These are phyloP conservation scores for Ormosia emarginata DNA, from an alignment of 306 rosid genomes.

Conservation along the genomic window DNA sequence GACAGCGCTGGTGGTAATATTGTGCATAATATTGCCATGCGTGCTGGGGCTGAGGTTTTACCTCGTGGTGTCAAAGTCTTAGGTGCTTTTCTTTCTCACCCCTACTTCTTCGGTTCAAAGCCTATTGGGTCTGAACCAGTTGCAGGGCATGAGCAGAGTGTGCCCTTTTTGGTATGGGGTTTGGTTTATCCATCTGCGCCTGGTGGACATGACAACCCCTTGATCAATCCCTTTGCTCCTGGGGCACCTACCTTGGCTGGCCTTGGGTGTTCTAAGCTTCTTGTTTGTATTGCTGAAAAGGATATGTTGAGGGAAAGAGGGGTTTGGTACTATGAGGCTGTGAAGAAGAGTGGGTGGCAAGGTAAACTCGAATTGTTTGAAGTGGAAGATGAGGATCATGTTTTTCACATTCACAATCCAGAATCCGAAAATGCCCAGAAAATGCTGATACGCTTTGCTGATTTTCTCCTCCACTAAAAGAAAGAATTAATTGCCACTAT, in stretches of 20 bases:
- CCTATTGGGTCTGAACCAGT: slow-evolving; percentile 11
- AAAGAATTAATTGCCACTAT: not conserved
- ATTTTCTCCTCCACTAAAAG: not conserved
- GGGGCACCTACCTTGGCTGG: slow-evolving; percentile 29
- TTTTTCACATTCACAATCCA: not conserved
- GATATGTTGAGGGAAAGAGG: slow-evolving; percentile 27
- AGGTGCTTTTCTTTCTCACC: slow-evolving; percentile 26
- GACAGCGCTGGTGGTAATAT: slow-evolving; percentile 37
- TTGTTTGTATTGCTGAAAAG: slow-evolving; percentile 18
- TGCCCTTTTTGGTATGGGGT: not conserved
- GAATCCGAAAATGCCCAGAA: not conserved
- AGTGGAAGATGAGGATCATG: slow-evolving; percentile 11
- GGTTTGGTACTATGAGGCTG: slow-evolving; percentile 13
- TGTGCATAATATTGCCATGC: slow-evolving; percentile 21
- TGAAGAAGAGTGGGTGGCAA: slow-evolving; percentile 26
- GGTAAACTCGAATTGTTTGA: slow-evolving; percentile 16
- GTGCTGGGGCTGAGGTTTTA: slow-evolving; percentile 26
- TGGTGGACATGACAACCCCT: slow-evolving; percentile 20
- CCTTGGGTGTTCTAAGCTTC: slow-evolving; percentile 21
- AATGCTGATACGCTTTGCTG: slow-evolving; percentile 17
- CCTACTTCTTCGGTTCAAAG: slow-evolving; percentile 24
- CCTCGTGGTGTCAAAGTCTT: not conserved
- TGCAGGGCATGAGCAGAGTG: not conserved
- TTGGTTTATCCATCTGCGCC: not conserved
- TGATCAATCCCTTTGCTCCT: slow-evolving; percentile 23